Conservation (phyloP, 331 rosid genomes). For the Stylosanthes scabra region DNA sequence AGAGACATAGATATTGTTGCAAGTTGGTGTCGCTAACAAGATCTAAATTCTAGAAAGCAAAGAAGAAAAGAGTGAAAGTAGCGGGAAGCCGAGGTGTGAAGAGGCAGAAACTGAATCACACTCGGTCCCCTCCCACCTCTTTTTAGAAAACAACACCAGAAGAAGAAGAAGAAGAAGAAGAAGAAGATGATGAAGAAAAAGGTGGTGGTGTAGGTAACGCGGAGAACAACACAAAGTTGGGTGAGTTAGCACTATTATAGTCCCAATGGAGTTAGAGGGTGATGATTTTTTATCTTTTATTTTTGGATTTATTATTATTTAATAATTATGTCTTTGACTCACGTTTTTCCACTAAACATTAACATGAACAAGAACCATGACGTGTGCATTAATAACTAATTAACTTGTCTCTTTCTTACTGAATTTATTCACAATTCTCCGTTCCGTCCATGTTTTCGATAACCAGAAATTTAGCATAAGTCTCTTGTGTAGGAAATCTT, state of each 20-base stretch:
- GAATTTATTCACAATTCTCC: too few species aligned
- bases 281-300: background rate
- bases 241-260: background rate
- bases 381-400: background rate
- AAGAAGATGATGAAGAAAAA: background rate
- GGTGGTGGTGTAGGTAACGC: background rate
- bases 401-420: too few species aligned
- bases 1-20: conserved; percentile 8
- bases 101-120: conserved; percentile 22
- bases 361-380: background rate
- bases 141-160: background rate
- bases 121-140: background rate
- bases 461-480: too few species aligned
- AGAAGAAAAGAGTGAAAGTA: conserved; percentile 12
- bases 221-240: conserved; percentile 28
- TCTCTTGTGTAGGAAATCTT: too few species aligned
- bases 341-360: conserved; percentile 25
- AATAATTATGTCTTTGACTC: conserved; percentile 8
- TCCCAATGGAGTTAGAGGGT: background rate
- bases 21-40: background rate
- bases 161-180: background rate
- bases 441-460: too few species aligned
- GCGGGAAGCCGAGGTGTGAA: conserved; percentile 15
- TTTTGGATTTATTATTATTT: too few species aligned
- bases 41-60: conserved; percentile 28